Conservation (phyloP, 2,329 filamentous ascomycete genomes). For the Tolypocladium sp. region DNA sequence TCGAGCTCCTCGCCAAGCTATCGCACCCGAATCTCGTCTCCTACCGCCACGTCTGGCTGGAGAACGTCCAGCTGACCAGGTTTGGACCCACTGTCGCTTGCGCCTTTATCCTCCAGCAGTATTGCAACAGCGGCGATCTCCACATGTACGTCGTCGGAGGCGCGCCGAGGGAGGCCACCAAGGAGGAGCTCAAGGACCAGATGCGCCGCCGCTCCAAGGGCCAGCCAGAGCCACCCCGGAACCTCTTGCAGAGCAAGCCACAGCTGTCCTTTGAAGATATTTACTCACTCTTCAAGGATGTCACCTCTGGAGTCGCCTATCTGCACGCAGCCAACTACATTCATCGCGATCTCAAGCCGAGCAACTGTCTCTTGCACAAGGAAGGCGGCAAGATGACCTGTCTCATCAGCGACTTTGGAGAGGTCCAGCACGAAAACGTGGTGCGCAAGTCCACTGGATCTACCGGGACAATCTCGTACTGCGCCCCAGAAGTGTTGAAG, state of each 20-base stretch:
- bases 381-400: conserved; percentile 65
- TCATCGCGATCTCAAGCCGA: conserved; percentile 91
- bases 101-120: conserved; percentile 94
- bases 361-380: conserved; percentile 82
- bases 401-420: conserved; percentile 94
- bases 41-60: conserved; percentile 95
- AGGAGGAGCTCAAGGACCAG: conserved; percentile 81
- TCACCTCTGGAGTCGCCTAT: conserved; percentile 84
- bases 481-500: conserved; percentile 84
- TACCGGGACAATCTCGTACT: conserved; percentile 95
- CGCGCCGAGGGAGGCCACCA: conserved; percentile 53
- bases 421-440: conserved; percentile 79
- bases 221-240: conserved; percentile 52
- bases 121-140: conserved; percentile 89
- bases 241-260: conserved; percentile 31
- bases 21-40: conserved; percentile 94
- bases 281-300: conserved; percentile 92
- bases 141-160: conserved; percentile 77
- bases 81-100: conserved; percentile 91
- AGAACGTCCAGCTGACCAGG: conserved; percentile 72
- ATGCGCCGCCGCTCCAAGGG: conserved; percentile 76
- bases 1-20: conserved; percentile 82
- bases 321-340: conserved; percentile 89
- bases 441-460: conserved; percentile 83
- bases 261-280: conserved; percentile 75